phyloP scores from a whole-genome alignment of 78 protist species.

The Mastigamoeba balamuthi region DNA sequence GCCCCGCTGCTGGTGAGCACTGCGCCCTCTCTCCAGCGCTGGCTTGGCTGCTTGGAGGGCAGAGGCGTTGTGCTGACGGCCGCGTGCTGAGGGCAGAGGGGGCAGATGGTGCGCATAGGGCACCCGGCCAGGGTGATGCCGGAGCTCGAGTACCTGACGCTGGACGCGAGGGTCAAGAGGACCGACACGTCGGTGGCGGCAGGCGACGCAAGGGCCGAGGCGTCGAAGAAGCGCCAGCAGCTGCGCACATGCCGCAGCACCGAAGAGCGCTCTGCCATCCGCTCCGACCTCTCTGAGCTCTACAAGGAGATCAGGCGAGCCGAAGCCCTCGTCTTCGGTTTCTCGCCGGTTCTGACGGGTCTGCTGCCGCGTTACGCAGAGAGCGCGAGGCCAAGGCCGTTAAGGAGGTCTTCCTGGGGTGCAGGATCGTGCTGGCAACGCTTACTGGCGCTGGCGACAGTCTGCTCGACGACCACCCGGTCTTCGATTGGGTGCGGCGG shows the following conservation, averaged over 20 bases:
- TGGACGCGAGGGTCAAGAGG: slow-evolving; percentile 24
- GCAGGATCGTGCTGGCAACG: slow-evolving; percentile 29
- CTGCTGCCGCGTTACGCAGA: too few species aligned
- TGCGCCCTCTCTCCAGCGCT: not conserved
- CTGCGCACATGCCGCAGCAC: too few species aligned
- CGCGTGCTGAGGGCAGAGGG: too few species aligned
- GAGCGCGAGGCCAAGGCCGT: slow-evolving; percentile 8
- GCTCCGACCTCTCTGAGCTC: too few species aligned
- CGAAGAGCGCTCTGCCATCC: too few species aligned
- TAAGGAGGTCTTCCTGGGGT: slow-evolving; percentile 18
- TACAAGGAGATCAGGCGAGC: too few species aligned
- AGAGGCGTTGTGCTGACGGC: too few species aligned
- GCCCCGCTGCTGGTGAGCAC: not conserved
- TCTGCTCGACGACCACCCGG: not conserved
- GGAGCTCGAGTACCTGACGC: slow-evolving; percentile 13
- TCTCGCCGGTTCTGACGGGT: too few species aligned
- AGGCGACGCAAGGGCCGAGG: not conserved
- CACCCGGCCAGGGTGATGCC: slow-evolving; percentile 77
- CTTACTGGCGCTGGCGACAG: slow-evolving; percentile 32
- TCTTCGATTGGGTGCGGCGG: slow-evolving; percentile 36
- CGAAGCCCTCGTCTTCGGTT: too few species aligned
- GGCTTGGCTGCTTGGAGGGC: too few species aligned
- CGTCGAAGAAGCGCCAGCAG: not conserved
- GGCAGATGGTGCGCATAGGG: slow-evolving; percentile 67
- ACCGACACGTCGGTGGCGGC: not conserved